Conservation (phyloP, 805 yeast species). For the Saccharomyces mikatae region DNA sequence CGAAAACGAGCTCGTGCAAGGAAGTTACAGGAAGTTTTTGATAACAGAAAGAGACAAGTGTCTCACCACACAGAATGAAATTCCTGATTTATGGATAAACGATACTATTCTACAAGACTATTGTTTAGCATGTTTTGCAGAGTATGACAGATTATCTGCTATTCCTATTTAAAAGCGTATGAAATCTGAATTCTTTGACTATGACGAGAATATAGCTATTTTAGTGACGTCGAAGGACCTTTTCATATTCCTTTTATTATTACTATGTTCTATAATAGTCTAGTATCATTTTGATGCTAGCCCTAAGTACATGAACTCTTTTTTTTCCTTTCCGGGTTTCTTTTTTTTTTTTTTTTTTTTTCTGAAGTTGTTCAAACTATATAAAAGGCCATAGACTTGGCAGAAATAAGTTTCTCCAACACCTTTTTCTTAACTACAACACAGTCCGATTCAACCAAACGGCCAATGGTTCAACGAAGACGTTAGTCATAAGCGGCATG, state of each 20-base stretch:
- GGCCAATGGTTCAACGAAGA: no score
- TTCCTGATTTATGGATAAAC: conserved; percentile 20
- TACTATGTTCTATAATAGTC: not conserved
- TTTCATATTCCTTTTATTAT: not conserved
- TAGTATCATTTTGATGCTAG: not conserved
- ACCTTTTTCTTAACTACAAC: no score
- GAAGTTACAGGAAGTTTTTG: conserved; percentile 70
- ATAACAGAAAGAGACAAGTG: conserved; percentile 52
- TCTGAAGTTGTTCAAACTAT: not conserved
- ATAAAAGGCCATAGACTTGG: not conserved
- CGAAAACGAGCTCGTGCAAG: conserved; percentile 53
- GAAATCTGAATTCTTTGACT: not conserved
- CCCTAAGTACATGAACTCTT: not conserved
- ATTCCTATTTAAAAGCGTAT: not conserved
- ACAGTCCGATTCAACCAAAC: no score
- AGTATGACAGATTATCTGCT: conserved; percentile 20
- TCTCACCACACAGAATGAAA: conserved; percentile 31
- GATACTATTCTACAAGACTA: conserved; percentile 24
- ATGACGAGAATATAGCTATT: not conserved
- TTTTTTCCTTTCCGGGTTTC: not conserved
- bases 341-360: not conserved
- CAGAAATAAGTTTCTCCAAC: no score
- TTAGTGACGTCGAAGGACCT: not conserved
- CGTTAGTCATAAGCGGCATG: not conserved
- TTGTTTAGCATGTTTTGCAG: conserved; percentile 30